Evolutionary conservation across 352 stramenopile species (phyloP), one percentile per base, ranked within the genome.

Genomic region (Phytopythium delawarense): DNA sequence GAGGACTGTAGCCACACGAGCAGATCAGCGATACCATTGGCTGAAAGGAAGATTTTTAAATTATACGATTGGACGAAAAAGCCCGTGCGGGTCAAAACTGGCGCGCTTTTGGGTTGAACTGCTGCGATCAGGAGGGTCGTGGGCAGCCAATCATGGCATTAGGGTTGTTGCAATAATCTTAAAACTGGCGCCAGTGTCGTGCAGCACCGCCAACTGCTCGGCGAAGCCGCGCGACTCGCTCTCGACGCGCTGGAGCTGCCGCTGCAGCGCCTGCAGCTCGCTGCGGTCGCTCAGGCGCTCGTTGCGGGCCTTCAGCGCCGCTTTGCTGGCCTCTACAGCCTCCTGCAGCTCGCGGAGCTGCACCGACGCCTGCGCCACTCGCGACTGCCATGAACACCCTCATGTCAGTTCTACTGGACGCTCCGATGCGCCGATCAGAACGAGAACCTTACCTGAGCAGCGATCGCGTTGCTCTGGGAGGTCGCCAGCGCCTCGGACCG

Each of bases 161-260:
- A n/a, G n/a, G n/a, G n/a, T n/a, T n/a, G n/a, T n/a, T n/a, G n/a
- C n/a, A n/a, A n/a, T n/a, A n/a, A n/a, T n/a, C n/a, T n/a, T n/a
- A 25, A 55, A 55, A 48, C 5, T 74, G 69, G 51, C 70, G 66
- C 57, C 63, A 74, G 28, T 75, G 61, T 78, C 62, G 30, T 72
- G 63, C 34, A 81, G 46, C n/a, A 84, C 60, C 34, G 85, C 70
- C 5, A 72, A 44, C 21, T 82, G 74, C 30, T 75, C 30, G 4
- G 44, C 48, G 39, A 89, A 63, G 30, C 69, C 52, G 30, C 62
- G 66, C 48, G 79, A 89, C 52, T 91, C 81, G 15, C 71, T 46
- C 16, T 66, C 59, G 12, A 91, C 64, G 5, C 65, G 62, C 9
- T 60, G 63, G 18, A 89, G 57, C 63, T 85, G 78, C 6, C 57